Percentiles rank a stretch among this genome's conserved stretches.
Conservation (phyloP, 768 basidiomycete genomes). For the Pleurotus salmoneostramineus region DNA sequence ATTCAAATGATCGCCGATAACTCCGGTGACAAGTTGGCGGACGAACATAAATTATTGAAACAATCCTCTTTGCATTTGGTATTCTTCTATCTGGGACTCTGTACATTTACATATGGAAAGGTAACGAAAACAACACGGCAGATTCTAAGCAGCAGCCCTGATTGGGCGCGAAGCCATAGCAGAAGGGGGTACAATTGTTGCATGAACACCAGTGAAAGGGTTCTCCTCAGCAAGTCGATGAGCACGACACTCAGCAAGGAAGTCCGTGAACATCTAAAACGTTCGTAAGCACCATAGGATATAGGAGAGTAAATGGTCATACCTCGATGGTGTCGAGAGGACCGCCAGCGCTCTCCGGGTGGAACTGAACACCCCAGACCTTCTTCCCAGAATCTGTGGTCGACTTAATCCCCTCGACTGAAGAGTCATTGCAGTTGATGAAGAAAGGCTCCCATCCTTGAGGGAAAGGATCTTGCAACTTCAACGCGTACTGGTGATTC, state of each 20-base stretch:
- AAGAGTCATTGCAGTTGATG: conserved; percentile 99
- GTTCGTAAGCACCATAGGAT: neutral
- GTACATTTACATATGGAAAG: neutral
- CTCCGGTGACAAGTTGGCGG: neutral
- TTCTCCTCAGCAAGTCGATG: conserved; percentile 35
- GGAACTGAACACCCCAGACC: conserved; percentile 99
- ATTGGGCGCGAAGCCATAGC: neutral
- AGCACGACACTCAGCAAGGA: conserved; percentile 75
- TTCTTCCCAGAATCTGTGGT: conserved; percentile 84
- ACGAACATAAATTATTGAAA: neutral
- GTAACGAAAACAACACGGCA: neutral
- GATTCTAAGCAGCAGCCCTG: neutral
- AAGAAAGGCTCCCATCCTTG: conserved; percentile 98
- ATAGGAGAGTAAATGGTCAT: conserved; percentile 16
- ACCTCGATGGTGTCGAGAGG: conserved; percentile 98
- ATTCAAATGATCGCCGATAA: conserved; percentile 7
- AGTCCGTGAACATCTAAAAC: conserved; percentile 89
- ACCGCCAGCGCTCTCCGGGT: conserved; percentile 98
- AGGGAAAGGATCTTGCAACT: conserved; percentile 92
- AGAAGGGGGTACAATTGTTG: neutral
- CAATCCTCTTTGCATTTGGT: neutral
- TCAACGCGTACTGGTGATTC: conserved; percentile 99
- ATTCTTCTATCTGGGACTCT: neutral
- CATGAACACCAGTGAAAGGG: neutral
- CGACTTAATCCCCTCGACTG: conserved; percentile 97